These are phyloP conservation scores for Colletotrichum echinochloae DNA, from an alignment of 2,329 filamentous ascomycete species.

Conservation along the genomic window DNA sequence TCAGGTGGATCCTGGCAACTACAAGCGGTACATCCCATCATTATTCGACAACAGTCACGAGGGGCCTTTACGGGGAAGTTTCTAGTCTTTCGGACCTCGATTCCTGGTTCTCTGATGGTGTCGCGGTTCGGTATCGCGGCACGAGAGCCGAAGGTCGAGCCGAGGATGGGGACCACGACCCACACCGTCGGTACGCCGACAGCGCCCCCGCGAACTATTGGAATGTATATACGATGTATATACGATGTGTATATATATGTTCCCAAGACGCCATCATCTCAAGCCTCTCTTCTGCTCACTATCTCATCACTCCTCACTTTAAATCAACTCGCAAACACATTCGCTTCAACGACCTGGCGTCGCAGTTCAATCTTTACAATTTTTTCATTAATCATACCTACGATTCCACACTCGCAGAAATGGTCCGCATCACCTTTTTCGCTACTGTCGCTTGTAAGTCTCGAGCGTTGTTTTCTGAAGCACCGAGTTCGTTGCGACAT, in stretches of 20 bases:
- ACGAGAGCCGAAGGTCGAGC: neutral
- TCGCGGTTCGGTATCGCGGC: slow-evolving; percentile 5
- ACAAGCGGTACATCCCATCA: neutral
- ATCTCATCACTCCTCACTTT: neutral
- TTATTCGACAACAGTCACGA: slow-evolving; percentile 17
- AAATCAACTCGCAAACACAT: slow-evolving; percentile 13
- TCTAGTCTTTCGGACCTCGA: slow-evolving; percentile 7
- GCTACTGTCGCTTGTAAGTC: slow-evolving; percentile 46
- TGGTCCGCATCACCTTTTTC: slow-evolving; percentile 45
- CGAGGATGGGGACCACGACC: neutral
- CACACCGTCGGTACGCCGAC: neutral
- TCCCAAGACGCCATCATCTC: neutral
- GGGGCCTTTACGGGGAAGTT: slow-evolving; percentile 6
- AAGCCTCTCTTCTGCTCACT: neutral
- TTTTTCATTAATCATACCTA: neutral
- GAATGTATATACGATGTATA: no score
- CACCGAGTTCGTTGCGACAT: no score
- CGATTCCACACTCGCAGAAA: slow-evolving; percentile 17
- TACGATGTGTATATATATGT: neutral
- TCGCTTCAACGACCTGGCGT: slow-evolving; percentile 37
- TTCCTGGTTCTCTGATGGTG: neutral
- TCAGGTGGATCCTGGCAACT: slow-evolving; percentile 1
- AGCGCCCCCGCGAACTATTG: neutral
- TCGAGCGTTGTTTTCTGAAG: no score
- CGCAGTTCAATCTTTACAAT: neutral